Evolutionary conservation across 2,329 filamentous ascomycete species (phyloP).

Genomic region (Colletotrichum tabaci): DNA sequence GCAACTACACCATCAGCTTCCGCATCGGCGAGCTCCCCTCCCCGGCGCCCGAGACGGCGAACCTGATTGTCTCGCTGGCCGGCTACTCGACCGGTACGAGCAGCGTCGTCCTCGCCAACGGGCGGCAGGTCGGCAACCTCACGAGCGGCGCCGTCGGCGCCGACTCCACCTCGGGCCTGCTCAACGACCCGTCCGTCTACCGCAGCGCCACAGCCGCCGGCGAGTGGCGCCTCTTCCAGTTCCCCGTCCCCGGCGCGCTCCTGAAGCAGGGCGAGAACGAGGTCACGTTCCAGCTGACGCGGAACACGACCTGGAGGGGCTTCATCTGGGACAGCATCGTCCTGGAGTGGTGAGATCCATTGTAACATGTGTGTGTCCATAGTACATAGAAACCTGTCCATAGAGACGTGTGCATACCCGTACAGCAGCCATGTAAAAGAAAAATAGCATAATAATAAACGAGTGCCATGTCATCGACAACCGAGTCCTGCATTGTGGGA

Average conservation of each 20-base stretch:
- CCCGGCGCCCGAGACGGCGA: conserved; percentile 48
- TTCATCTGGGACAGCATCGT: conserved; percentile 50
- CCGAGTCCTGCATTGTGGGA: too few relatives aligned
- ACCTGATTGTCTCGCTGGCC: conserved; percentile 60
- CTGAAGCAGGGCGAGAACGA: conserved; percentile 46
- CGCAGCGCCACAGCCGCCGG: conserved; percentile 62
- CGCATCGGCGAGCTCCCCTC: conserved; percentile 23
- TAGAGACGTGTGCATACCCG: not conserved
- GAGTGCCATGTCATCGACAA: not conserved
- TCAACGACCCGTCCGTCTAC: conserved; percentile 63
- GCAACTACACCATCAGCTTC: conserved; percentile 55
- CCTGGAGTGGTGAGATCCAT: conserved; percentile 46
- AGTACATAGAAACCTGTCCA: not conserved
- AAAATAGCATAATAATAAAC: not conserved
- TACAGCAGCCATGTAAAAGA: not conserved
- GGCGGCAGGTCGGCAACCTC: conserved; percentile 56
- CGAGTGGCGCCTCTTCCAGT: conserved; percentile 64
- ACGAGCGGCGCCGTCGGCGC: conserved; percentile 48
- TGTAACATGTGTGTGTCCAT: too few relatives aligned
- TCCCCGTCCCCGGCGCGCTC: conserved; percentile 45
- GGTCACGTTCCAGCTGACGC: conserved; percentile 47
- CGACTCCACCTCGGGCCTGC: conserved; percentile 45
- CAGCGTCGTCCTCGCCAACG: conserved; percentile 59
- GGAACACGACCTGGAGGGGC: conserved; percentile 48
- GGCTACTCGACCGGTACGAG: conserved; percentile 60